A percentile compares a stretch with the other conserved stretches of the same genome.
These are phyloP conservation scores for Magnaporthales sp. DNA, from an alignment of 2,329 filamentous ascomycete genomes.

Conservation along the genomic window DNA sequence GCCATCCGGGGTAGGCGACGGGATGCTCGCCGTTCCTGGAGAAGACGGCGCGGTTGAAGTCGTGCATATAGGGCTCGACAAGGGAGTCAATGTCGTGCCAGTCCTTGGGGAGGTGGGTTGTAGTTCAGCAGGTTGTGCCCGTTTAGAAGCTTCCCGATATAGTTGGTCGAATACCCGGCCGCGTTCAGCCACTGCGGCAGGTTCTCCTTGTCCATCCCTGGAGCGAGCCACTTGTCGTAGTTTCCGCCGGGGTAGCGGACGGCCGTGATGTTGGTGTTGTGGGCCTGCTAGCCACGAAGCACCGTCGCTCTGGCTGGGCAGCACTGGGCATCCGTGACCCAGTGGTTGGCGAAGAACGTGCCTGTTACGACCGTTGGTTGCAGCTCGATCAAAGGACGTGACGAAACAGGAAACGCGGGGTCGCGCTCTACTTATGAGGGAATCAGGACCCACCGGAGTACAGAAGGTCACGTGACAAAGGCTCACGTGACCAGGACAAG, in stretches of 20 bases:
- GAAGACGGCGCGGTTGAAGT: slow-evolving; percentile 17
- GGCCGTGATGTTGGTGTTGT: slow-evolving; percentile 63
- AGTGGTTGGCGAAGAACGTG: slow-evolving; percentile 54
- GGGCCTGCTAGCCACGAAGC: slow-evolving; percentile 57
- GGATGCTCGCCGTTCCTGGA: slow-evolving; percentile 33
- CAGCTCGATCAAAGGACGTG: too few relatives aligned
- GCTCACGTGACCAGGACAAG: too few relatives aligned
- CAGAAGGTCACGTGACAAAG: too few relatives aligned
- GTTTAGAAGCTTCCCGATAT: slow-evolving; percentile 34
- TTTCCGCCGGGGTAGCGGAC: slow-evolving; percentile 34
- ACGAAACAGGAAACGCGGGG: too few relatives aligned
- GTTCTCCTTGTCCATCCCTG: slow-evolving; percentile 32
- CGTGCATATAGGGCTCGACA: slow-evolving; percentile 18
- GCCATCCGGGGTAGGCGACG: slow-evolving; percentile 43
- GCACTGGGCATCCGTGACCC: slow-evolving; percentile 57
- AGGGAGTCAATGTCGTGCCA: slow-evolving; percentile 16
- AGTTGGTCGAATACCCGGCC: slow-evolving; percentile 34
- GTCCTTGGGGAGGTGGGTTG: slow-evolving; percentile 19
- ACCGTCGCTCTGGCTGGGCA: slow-evolving; percentile 59
- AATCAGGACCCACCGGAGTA: too few relatives aligned
- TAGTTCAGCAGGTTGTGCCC: slow-evolving; percentile 31
- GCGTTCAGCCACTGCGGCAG: slow-evolving; percentile 33
- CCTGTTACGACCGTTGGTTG: too few relatives aligned
- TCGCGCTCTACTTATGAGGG: too few relatives aligned
- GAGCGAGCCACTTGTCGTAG: slow-evolving; percentile 33